These are phyloP conservation scores for Arthromyces matolae DNA, from an alignment of 768 basidiomycete genomes.

Conservation along the genomic window DNA sequence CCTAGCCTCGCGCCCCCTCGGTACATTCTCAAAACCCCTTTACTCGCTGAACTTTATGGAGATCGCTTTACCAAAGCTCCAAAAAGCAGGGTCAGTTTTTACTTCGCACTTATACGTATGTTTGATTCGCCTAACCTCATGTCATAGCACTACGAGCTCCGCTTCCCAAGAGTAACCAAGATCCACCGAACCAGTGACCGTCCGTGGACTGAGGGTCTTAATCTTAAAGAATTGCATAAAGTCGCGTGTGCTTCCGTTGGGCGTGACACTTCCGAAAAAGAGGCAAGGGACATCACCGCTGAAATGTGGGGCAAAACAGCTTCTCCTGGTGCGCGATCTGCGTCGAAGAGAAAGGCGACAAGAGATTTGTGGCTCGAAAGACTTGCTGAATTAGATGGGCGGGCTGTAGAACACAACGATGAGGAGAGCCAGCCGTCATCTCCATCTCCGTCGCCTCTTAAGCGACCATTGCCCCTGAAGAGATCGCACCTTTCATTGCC, in stretches of 20 bases:
- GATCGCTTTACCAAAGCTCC: constrained; percentile 80
- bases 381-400: constrained; percentile 25
- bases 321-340: constrained; percentile 35
- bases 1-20: constrained; percentile 47
- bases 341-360: constrained; percentile 35
- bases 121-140: no score
- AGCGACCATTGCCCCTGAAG: no score
- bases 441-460: neutral
- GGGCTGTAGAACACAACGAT: constrained; percentile 7
- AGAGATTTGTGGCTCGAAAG: constrained; percentile 41
- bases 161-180: constrained; percentile 80
- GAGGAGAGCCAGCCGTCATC: neutral
- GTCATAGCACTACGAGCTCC: constrained; percentile 72
- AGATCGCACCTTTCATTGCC: no score
- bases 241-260: constrained; percentile 56
- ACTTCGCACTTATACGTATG: neutral
- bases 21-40: constrained; percentile 54
- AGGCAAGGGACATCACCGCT: constrained; percentile 42
- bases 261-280: constrained; percentile 46
- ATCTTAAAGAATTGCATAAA: constrained; percentile 46
- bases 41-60: constrained; percentile 72
- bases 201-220: constrained; percentile 54
- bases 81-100: constrained; percentile 42
- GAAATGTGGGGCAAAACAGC: constrained; percentile 33
- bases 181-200: constrained; percentile 59